phyloP scores from a whole-genome alignment of 108 stramenopile genomes.

The Fistulifera solaris region DNA sequence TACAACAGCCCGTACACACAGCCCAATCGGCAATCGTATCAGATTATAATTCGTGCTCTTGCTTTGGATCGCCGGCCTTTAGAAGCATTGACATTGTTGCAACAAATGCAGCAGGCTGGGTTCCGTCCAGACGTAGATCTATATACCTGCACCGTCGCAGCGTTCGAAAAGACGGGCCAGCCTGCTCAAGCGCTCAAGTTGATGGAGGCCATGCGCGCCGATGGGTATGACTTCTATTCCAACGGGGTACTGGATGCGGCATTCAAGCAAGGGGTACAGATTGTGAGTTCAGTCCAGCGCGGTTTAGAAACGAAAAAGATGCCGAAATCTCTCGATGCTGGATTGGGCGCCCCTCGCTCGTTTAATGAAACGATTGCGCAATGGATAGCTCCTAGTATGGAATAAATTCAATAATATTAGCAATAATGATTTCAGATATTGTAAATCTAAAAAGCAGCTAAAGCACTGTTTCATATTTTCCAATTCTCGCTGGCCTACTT shows the following conservation, averaged over 20 bases:
- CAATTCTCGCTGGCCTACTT: too few species aligned
- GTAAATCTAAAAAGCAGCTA: too few species aligned
- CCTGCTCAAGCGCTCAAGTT: slow-evolving; percentile 60
- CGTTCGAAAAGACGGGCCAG: slow-evolving; percentile 66
- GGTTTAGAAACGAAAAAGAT: slow-evolving; percentile 12
- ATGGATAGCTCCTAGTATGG: too few species aligned
- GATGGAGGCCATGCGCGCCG: slow-evolving; percentile 74
- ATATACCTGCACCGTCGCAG: slow-evolving; percentile 58
- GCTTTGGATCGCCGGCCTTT: slow-evolving; percentile 40
- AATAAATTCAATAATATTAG: too few species aligned
- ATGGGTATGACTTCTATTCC: slow-evolving; percentile 73
- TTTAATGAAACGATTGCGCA: too few species aligned
- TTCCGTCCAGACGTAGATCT: slow-evolving; percentile 71
- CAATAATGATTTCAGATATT: too few species aligned
- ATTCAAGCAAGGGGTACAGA: slow-evolving; percentile 61
- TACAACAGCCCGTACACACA: not conserved
- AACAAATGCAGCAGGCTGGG: slow-evolving; percentile 61
- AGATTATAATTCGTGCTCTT: slow-evolving; percentile 54
- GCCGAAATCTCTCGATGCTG: not conserved
- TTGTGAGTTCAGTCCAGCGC: slow-evolving; percentile 52
- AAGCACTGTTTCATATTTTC: too few species aligned
- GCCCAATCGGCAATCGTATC: slow-evolving; percentile 73
- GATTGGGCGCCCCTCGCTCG: not conserved
- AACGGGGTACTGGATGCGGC: slow-evolving; percentile 59
- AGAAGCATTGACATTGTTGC: slow-evolving; percentile 53